Evolutionary conservation across 768 basidiomycete species (phyloP), one percentile per base, ranked within the genome.

Genomic region (Saitozyma podzolica): DNA sequence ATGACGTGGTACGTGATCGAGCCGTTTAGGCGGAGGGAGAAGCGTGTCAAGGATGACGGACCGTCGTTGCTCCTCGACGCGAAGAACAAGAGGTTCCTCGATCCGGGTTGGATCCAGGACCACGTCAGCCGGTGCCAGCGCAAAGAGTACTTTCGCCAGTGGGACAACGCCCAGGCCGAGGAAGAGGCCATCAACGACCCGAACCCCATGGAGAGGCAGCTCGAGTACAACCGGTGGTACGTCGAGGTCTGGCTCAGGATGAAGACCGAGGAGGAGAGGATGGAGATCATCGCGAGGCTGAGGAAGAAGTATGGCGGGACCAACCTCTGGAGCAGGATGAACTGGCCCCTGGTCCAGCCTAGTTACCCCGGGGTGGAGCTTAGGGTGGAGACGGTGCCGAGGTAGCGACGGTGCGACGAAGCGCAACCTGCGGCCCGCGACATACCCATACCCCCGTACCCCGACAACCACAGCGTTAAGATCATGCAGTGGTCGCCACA

Each of bases 301-400:
- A 40, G 48, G 50, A 58, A 58, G 64, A 61, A 58, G 40, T 53
- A 58, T 50, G 54, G 54, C 9, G 43, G 56, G 5, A 58, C 42
- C 43, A 10, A 53, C 1, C 16, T 61, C 11, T 65, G 56, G 56
- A 41, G 43, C 29, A 50, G 42, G 45, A 61, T 61, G 56, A 50
- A 65, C 48, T 65, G 60, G 55, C 17, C 56, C 8, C 39, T 65
- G 16, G 6, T 13, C 5, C 59, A 65, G 51, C 54, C 50, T 17
- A 37, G 16, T 16, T 54, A 57, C 16, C 48, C 59, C 10, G 60
- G 59, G 7, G 56, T 61, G 17, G 58, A 40, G 43, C 39, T 65
- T n/a, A 9, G 13, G 29, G 56, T 61, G 56, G 64, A 65, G 41
- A 48, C 14, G 47, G 47, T 14, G 47, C 47, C 19, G 6, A 48